Evolutionary conservation across 1,284 basidiomycete genomes (phyloP), one percentile per base, ranked within the genome.

Genomic region (Neotropicomus parvogracilis): DNA sequence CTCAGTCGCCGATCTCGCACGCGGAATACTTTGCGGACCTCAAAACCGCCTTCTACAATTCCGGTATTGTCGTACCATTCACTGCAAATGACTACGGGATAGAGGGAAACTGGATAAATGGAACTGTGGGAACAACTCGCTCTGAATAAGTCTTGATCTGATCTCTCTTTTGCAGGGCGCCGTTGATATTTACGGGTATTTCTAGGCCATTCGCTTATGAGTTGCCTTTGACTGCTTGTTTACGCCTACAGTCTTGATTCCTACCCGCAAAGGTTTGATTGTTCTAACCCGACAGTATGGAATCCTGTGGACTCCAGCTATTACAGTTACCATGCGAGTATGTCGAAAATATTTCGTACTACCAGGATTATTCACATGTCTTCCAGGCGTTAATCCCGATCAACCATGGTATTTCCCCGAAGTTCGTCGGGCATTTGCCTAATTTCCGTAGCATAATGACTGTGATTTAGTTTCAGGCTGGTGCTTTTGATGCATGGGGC

Each of bases 401-500:
- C 53, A 65, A 39, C 65, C 68, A 10, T 65, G 43, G 46, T 67
- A 67, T 45, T 45, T 67, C 11, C 65, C 67, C n/a, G 65, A 68
- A 41, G 64, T 66, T 48, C 21, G 60, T 56, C 46, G 34, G 41
- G 14, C 17, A 24, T 26, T 11, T 5, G 13, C 17, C 21, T 32
- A 14, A 4, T 13, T 34, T 40, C 38, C 12, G 27, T 24, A 39
- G 20, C 13, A 19, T 45, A 48, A 9, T 58, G 14, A 67, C 35
- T n/a, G 4, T 34, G 35, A 31, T 62, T 0, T 74, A 83, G 65
- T 83, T 83, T 58, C 81, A 83, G 72, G 84, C 78, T 16, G 87
- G 87, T 7, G 73, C 85, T 6, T 88, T 78, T 53, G 87, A 90
- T 60, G 78, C 85, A 9, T 88, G 85, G 85, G 83, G 81, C 24